These are phyloP conservation scores for Dothideomycetidae sp. DNA, from an alignment of 2,329 filamentous ascomycete species.

Conservation along the genomic window DNA sequence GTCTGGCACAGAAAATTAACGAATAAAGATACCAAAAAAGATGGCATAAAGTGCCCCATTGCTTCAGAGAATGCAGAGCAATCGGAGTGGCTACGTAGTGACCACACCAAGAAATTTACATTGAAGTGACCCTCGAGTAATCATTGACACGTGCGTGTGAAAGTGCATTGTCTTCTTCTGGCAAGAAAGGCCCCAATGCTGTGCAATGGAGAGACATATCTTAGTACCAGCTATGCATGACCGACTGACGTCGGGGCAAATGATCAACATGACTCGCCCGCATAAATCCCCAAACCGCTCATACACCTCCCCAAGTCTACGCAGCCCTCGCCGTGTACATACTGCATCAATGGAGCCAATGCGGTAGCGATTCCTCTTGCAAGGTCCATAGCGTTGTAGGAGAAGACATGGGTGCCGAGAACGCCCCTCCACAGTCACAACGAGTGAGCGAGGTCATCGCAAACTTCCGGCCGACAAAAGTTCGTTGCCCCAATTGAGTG, in stretches of 20 bases:
- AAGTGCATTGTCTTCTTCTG: no score
- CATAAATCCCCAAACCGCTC: not conserved
- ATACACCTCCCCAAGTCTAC: not conserved
- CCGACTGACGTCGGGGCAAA: not conserved
- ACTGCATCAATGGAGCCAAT: not conserved
- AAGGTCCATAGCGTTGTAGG: not conserved
- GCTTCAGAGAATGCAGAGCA: no score
- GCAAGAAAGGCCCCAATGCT: no score
- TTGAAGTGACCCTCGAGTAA: no score
- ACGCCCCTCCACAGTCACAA: slow-evolving; percentile 23
- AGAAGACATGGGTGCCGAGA: slow-evolving; percentile 16
- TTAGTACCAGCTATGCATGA: no score
- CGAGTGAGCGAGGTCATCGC: slow-evolving; percentile 66
- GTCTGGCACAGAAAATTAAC: no score
- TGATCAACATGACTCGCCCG: not conserved
- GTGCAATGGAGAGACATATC: no score
- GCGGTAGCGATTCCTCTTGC: not conserved
- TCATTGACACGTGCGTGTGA: no score
- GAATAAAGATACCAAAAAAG: no score
- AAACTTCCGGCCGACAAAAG: slow-evolving; percentile 67
- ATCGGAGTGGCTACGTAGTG: no score
- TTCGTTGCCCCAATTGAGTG: slow-evolving; percentile 27
- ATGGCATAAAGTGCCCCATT: no score
- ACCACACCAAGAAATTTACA: no score
- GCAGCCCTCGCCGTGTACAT: not conserved